Evolutionary conservation across 306 rosid species (phyloP).

Genomic region (Mimosa bimucronata): DNA sequence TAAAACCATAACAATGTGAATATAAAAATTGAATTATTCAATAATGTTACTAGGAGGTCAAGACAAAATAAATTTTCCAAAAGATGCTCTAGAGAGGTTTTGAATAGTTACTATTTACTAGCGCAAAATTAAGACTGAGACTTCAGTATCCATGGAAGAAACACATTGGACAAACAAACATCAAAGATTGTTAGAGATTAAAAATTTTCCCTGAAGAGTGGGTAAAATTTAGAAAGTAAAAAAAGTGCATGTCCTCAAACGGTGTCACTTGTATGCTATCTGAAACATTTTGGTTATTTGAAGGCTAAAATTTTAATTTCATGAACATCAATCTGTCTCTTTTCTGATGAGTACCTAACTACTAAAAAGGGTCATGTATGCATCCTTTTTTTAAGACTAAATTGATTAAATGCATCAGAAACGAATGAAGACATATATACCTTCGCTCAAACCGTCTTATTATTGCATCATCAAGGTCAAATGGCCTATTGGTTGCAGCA

Average conservation of each 20-base stretch:
- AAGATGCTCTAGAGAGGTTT: not conserved
- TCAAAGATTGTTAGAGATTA: not conserved
- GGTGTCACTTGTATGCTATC: not conserved
- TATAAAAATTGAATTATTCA: no score
- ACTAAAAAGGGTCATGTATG: no score
- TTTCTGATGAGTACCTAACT: no score
- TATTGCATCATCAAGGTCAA: constrained; percentile 9
- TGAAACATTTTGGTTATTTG: not conserved
- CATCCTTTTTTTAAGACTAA: not conserved
- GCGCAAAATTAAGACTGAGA: not conserved
- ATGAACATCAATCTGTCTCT: not conserved
- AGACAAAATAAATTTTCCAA: not conserved
- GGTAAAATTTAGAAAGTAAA: not conserved
- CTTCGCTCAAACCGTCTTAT: constrained; percentile 6
- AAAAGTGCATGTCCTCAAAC: not conserved
- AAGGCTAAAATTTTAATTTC: not conserved
- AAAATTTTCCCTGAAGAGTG: not conserved
- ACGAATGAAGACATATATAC: not conserved
- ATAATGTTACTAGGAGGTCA: not conserved
- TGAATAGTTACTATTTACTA: not conserved
- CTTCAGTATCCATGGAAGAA: not conserved
- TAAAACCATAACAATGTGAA: no score
- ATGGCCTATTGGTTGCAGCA: not conserved
- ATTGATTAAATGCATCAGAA: not conserved
- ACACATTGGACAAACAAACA: not conserved